Base-by-base conservation (phyloP, 2,329 filamentous ascomycete species). In the Neofusicoccum parvum region DNA sequence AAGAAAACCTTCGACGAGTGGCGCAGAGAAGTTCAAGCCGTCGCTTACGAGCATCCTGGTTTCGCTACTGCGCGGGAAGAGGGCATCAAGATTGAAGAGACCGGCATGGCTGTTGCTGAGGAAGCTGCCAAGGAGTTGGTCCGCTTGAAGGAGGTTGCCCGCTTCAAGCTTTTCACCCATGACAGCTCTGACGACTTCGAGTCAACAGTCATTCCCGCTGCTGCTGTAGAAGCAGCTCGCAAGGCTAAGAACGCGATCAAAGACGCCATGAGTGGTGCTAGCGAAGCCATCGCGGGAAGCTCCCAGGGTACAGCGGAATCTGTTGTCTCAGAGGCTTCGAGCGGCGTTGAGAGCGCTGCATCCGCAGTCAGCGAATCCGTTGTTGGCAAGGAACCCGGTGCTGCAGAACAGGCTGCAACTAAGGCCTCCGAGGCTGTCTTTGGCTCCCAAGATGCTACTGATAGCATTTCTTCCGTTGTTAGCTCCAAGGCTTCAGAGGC, bases 1-100 rank as follows among this genome's bases (percentile, higher is more conserved):
- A 96, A 92, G 80, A 87, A 86, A 63, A 90, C 91, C 12, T 91
- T 97, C 62, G 89, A 90, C 54, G 88, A 92, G 72, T 97, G 94
- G 93, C 90, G 92, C 64, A 84, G 87, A 41, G 92, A 96, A 70
- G 88, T 99, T 54, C 89, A 92, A 74, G 83, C 88, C 66, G 86
- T 94, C 62, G 91, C 92, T 45, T 85, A 90, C 67, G 85, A 87
- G 3, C 91, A 97, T 74, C 86, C 90, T 9, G 88, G 87, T 32
- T 83, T 97, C 12, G 80, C 84, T 20, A 81, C 87, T 64, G 91
- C 92, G 17, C 88, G 90, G 72, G 83, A 87, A 37, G 86, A 87
- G 43, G 88, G 87, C 5, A 85, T 87, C 49, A 86, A 89, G 53
- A 80, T 97, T 15, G 89, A 97, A 74, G 88, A 90, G 53, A 84